Evolutionary conservation across 139 green algal species (phyloP), one percentile per base, ranked within the genome.

Genomic region (Chlorella sorokiniana): DNA sequence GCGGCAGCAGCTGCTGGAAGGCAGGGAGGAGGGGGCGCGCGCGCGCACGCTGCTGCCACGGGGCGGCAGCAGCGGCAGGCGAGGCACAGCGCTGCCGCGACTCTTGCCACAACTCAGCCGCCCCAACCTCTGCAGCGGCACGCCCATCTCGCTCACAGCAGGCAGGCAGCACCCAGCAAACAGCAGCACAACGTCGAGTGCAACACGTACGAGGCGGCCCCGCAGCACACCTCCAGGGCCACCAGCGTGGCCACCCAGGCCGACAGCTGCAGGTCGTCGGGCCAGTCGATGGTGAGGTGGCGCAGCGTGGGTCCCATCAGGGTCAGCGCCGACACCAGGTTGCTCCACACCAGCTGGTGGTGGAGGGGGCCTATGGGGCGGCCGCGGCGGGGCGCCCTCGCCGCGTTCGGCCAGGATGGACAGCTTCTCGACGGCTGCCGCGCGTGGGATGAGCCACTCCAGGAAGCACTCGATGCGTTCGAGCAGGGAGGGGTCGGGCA

Each of bases 271-370:
- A 81, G 59, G 29, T 81, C 59, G 29, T 73, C 75, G 1, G 75
- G 75, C 75, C 59, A 71, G 6, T 81, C 75, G 3, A 81, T 71
- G n/a, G n/a, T 42, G n/a, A 81, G 41, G n/a, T 71, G 61, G 16
- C 42, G 41, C 41, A 81, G 59, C 22, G 41, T 44, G 61, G 61
- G 61, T 40, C 59, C 75, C 75, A 81, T 59, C 27, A 81, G 61
- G 5, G 75, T 81, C 9, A 81, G 59, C 5, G 75, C 59, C 3
- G 75, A 71, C 61, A 81, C 75, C n/a, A 71, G 61, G 61, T 81
- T 81, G 59, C 41, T 62, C 61, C 63, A 81, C 61, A 81, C 41
- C 75, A 81, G 52, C 73, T 68, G 59, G 37, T 52, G 45, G 33
- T 64, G 44, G 44, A 77, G 45, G 27, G 70, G 70, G 44, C 70